These are phyloP conservation scores for Akanthomyces lecanii DNA, from an alignment of 2,329 filamentous ascomycete species.

Conservation along the genomic window DNA sequence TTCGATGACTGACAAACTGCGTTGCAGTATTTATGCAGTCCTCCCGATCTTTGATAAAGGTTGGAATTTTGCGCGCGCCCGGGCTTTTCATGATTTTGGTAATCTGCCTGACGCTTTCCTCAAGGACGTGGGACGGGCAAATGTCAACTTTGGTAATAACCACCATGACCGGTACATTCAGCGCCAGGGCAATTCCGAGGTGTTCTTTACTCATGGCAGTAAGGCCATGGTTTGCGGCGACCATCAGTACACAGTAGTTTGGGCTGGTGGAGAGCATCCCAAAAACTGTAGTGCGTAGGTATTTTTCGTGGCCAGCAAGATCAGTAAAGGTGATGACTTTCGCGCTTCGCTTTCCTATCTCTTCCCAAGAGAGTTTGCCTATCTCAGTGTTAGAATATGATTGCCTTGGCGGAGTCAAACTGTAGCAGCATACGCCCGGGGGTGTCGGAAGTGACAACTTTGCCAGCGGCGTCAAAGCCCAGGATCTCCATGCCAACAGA, in stretches of 20 bases:
- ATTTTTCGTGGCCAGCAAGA: slow-evolving; percentile 90
- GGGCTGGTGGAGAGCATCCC: slow-evolving; percentile 90
- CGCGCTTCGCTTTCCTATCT: slow-evolving; percentile 89
- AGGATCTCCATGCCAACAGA: slow-evolving; percentile 99
- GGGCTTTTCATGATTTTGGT: slow-evolving; percentile 91
- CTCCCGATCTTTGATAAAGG: slow-evolving; percentile 88
- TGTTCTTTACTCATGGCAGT: slow-evolving; percentile 99
- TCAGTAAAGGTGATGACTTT: slow-evolving; percentile 98
- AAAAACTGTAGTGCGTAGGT: slow-evolving; percentile 93
- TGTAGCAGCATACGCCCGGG: slow-evolving; percentile 63
- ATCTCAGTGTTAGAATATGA: not conserved
- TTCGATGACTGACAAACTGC: slow-evolving; percentile 90
- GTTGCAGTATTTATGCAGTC: slow-evolving; percentile 93
- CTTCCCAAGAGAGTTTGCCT: slow-evolving; percentile 83
- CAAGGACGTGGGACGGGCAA: slow-evolving; percentile 89
- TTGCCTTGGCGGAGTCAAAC: too few relatives aligned
- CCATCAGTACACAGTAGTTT: slow-evolving; percentile 97
- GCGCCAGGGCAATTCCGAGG: slow-evolving; percentile 84
- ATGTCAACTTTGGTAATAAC: slow-evolving; percentile 98
- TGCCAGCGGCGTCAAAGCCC: slow-evolving; percentile 86
- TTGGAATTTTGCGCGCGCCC: slow-evolving; percentile 89
- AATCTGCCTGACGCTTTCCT: slow-evolving; percentile 88
- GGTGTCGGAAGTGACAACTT: slow-evolving; percentile 75
- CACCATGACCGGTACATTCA: slow-evolving; percentile 97
- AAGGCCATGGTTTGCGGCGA: slow-evolving; percentile 93